Conservation (phyloP, 495 filamentous ascomycete genomes). For the Aspergillus asperescens region DNA sequence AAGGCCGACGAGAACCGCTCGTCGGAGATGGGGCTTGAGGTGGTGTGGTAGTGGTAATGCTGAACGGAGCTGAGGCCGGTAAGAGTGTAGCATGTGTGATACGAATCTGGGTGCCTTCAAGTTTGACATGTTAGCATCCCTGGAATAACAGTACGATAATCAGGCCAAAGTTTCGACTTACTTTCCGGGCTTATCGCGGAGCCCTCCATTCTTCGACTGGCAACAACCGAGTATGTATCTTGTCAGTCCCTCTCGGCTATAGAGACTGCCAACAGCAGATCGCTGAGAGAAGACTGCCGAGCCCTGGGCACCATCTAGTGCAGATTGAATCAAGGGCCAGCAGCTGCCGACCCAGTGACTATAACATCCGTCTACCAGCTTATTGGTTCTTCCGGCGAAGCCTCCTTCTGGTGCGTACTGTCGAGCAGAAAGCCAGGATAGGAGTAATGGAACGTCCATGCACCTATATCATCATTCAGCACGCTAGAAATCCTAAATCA, state of each 20-base stretch:
- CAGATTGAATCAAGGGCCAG: constrained; percentile 86
- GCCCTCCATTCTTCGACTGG: constrained; percentile 70
- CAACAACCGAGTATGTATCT: constrained; percentile 87
- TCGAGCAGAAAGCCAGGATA: constrained; percentile 81
- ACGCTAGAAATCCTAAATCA: not conserved
- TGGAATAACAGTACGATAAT: not conserved
- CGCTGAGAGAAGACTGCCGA: constrained; percentile 16
- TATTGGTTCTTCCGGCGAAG: constrained; percentile 90
- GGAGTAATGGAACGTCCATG: constrained; percentile 69
- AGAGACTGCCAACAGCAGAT: constrained; percentile 48
- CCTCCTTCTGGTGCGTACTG: constrained; percentile 92
- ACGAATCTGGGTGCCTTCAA: constrained; percentile 68
- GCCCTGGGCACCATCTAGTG: constrained; percentile 49
- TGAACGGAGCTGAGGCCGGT: constrained; percentile 79
- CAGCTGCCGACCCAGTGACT: constrained; percentile 95
- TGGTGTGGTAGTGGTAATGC: constrained; percentile 61
- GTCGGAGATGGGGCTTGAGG: constrained; percentile 31
- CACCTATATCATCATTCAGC: constrained; percentile 46
- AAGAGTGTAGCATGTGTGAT: constrained; percentile 88
- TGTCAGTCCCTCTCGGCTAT: constrained; percentile 76
- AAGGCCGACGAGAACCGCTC: constrained; percentile 50
- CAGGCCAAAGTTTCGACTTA: constrained; percentile 41
- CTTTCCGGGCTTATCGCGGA: constrained; percentile 92
- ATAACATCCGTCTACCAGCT: constrained; percentile 96
- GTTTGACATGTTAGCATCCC: not conserved